phyloP scores from a whole-genome alignment of 768 basidiomycete genomes.

The Wakefieldia striispora region DNA sequence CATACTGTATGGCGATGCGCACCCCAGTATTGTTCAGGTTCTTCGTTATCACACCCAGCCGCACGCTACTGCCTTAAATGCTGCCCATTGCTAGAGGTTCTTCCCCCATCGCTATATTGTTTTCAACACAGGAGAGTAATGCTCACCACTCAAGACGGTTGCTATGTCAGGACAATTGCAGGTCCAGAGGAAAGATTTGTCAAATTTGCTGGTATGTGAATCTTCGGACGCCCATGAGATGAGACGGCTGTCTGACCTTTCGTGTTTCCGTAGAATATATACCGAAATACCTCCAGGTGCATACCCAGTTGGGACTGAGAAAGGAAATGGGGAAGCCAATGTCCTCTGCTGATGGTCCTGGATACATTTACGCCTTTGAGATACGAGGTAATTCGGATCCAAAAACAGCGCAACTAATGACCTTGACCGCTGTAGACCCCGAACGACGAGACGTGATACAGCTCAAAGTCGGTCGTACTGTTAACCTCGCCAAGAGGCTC shows the following conservation, averaged over 20 bases:
- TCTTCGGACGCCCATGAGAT: neutral
- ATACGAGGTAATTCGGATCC: conserved; percentile 52
- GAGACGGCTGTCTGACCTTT: conserved; percentile 7
- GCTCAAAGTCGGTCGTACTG: conserved; percentile 78
- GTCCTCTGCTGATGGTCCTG: conserved; percentile 57
- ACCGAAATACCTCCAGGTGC: conserved; percentile 56
- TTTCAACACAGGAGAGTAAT: conserved; percentile 61
- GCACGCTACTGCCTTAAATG: no score
- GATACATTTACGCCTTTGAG: conserved; percentile 83
- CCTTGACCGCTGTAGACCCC: conserved; percentile 27
- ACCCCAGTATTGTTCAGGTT: no score
- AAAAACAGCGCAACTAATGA: neutral
- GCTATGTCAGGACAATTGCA: conserved; percentile 48
- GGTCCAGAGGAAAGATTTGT: conserved; percentile 45
- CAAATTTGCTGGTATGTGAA: conserved; percentile 50
- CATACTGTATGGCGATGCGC: no score
- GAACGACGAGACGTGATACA: conserved; percentile 43
- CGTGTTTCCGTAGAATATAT: conserved; percentile 55
- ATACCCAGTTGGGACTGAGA: conserved; percentile 58
- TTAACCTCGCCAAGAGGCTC: conserved; percentile 68
- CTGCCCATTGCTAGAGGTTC: no score
- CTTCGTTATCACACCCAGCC: no score
- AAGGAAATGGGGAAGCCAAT: conserved; percentile 53
- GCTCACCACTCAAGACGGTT: conserved; percentile 47
- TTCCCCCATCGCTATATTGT: conserved; percentile 54